Evolutionary conservation across 2,329 filamentous ascomycete genomes (phyloP).

Genomic region (Aspergillus latus): DNA sequence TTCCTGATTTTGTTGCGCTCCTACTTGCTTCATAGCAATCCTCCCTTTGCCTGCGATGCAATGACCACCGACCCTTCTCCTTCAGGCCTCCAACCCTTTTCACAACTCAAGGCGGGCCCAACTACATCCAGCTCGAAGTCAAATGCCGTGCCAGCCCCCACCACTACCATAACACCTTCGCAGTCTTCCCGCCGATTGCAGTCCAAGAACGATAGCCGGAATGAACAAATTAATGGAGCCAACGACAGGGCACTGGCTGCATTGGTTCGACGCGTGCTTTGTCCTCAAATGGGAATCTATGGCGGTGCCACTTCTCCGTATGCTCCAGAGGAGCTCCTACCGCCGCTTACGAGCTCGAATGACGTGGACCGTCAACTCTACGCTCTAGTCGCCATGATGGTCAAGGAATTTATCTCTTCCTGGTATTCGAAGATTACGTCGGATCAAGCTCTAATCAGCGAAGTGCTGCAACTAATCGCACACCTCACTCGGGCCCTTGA

Average conservation of each 20-base stretch:
- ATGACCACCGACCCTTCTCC: constrained; percentile 39
- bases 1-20: neutral
- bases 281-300: constrained; percentile 58
- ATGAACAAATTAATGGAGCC: constrained; percentile 48
- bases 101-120: constrained; percentile 38
- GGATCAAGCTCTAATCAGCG: constrained; percentile 82
- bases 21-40: neutral
- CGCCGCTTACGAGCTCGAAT: constrained; percentile 89
- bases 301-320: constrained; percentile 54
- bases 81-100: constrained; percentile 43
- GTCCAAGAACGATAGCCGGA: constrained; percentile 38
- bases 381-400: constrained; percentile 82
- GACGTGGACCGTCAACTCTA: constrained; percentile 93
- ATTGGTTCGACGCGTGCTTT: constrained; percentile 81
- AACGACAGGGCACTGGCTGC: constrained; percentile 77
- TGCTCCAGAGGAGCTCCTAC: constrained; percentile 78
- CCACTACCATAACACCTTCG: constrained; percentile 28
- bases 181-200: constrained; percentile 34
- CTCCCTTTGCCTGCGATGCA: constrained; percentile 31
- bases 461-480: constrained; percentile 86
- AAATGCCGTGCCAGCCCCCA: constrained; percentile 28
- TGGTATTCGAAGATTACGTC: constrained; percentile 95
- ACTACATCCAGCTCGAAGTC: constrained; percentile 40
- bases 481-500: constrained; percentile 88
- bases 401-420: constrained; percentile 84